Evolutionary conservation across 2,329 filamentous ascomycete genomes (phyloP).

Genomic region (Fusarium coicis): DNA sequence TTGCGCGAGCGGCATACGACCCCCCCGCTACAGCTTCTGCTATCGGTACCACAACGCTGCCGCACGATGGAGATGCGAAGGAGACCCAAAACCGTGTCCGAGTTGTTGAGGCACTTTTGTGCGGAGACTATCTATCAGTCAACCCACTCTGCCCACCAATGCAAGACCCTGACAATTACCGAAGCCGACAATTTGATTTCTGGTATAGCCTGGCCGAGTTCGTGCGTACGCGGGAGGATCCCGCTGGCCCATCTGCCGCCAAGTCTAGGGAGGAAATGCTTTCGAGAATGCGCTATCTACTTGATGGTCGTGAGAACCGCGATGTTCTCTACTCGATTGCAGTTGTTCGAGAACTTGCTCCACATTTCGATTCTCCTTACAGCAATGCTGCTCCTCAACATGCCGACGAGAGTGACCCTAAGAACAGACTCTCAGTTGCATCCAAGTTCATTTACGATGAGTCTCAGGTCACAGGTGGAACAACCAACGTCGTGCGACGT

Average conservation of each 20-base stretch:
- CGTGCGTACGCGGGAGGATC: conserved; percentile 68
- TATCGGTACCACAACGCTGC: conserved; percentile 50
- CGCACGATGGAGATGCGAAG: conserved; percentile 66
- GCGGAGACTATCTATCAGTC: conserved; percentile 70
- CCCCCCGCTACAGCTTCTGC: conserved; percentile 48
- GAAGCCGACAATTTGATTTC: conserved; percentile 77
- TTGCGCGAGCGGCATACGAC: conserved; percentile 62
- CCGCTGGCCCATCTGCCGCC: conserved; percentile 54
- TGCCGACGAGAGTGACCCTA: conserved; percentile 73
- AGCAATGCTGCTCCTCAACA: conserved; percentile 67
- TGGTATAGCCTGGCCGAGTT: conserved; percentile 82
- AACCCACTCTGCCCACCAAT: conserved; percentile 67
- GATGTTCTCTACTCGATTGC: conserved; percentile 92
- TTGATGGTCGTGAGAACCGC: conserved; percentile 85
- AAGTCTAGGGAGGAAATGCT: conserved; percentile 74
- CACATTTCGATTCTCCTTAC: conserved; percentile 69
- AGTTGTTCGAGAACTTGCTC: conserved; percentile 79
- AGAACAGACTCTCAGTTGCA: conserved; percentile 74
- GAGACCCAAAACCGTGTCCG: conserved; percentile 77
- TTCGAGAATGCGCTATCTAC: conserved; percentile 71
- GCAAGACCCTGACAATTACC: conserved; percentile 62
- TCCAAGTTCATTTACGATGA: conserved; percentile 76
- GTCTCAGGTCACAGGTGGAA: conserved; percentile 71
- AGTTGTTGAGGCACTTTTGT: conserved; percentile 80
- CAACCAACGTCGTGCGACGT: conserved; percentile 77